Conservation (phyloP, 2,329 filamentous ascomycete genomes). For the Thermothelomyces thermophilus region DNA sequence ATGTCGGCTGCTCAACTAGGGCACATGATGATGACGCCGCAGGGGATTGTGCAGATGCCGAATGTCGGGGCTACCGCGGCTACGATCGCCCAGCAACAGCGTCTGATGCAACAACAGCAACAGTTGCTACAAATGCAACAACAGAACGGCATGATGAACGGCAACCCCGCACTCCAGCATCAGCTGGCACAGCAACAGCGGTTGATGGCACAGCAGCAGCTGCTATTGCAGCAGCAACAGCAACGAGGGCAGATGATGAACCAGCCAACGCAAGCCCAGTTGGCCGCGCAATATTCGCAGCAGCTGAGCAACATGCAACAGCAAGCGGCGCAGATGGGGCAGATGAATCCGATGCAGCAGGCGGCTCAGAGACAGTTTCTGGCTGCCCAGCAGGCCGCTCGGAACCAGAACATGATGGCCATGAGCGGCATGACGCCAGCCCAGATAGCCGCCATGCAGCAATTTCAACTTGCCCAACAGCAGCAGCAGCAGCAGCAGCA, state of each 20-base stretch:
- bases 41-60: conserved; percentile 35
- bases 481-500: conserved; percentile 14
- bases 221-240: conserved; percentile 26
- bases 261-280: conserved; percentile 37
- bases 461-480: conserved; percentile 33
- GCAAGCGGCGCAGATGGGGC: conserved; percentile 27
- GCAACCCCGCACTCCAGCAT: conserved; percentile 33
- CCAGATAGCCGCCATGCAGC: conserved; percentile 31
- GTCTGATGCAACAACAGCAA: conserved; percentile 40
- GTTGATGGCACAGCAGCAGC: conserved; percentile 32
- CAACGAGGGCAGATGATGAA: conserved; percentile 33
- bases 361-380: conserved; percentile 32
- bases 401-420: conserved; percentile 22
- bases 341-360: conserved; percentile 23
- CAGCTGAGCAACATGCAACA: conserved; percentile 37
- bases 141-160: conserved; percentile 35
- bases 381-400: conserved; percentile 20
- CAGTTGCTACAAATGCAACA: conserved; percentile 31
- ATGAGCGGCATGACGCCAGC: conserved; percentile 15
- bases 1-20: conserved; percentile 47
- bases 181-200: conserved; percentile 32
- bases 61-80: conserved; percentile 33
- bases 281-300: conserved; percentile 40
- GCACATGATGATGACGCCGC: conserved; percentile 48
- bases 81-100: conserved; percentile 44